Conservation (phyloP, 2,329 filamentous ascomycete species). For the Arthrobotrys pseudoclavata region DNA sequence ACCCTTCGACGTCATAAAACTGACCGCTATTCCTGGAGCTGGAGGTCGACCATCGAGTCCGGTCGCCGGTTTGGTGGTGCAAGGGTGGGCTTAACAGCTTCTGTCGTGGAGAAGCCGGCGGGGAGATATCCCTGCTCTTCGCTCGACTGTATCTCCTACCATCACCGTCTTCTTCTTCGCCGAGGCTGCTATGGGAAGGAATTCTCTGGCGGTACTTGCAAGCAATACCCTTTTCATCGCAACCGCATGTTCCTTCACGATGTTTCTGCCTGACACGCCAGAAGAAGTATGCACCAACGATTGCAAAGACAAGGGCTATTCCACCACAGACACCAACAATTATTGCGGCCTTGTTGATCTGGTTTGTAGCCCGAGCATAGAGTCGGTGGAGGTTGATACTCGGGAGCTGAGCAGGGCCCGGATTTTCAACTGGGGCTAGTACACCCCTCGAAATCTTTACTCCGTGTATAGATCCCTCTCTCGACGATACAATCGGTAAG, state of each 20-base stretch:
- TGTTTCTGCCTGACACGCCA: conserved; percentile 41
- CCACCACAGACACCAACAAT: conserved; percentile 54
- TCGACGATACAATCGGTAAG: not conserved
- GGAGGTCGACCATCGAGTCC: conserved; percentile 36
- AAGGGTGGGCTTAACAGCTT: conserved; percentile 24
- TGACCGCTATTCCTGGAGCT: conserved; percentile 34
- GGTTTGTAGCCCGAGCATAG: conserved; percentile 25
- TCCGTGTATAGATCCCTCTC: conserved; percentile 14
- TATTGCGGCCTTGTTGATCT: conserved; percentile 52
- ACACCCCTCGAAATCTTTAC: conserved; percentile 24
- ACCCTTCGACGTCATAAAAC: conserved; percentile 55
- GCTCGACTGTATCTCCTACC: conserved; percentile 14
- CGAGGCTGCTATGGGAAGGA: not conserved
- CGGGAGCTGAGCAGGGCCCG: conserved; percentile 6
- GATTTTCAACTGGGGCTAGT: conserved; percentile 12
- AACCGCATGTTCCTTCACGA: conserved; percentile 36
- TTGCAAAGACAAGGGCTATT: conserved; percentile 39
- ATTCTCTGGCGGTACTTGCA: conserved; percentile 42
- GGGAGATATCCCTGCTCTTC: conserved; percentile 31
- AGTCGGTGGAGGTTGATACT: conserved; percentile 18
- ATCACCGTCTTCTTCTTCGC: conserved; percentile 7
- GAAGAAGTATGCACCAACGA: conserved; percentile 38
- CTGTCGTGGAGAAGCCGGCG: conserved; percentile 48
- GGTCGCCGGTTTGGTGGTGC: conserved; percentile 9
- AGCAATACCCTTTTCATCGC: conserved; percentile 48